Evolutionary conservation across 768 basidiomycete species (phyloP).

Genomic region (Hortiboletus campestris): DNA sequence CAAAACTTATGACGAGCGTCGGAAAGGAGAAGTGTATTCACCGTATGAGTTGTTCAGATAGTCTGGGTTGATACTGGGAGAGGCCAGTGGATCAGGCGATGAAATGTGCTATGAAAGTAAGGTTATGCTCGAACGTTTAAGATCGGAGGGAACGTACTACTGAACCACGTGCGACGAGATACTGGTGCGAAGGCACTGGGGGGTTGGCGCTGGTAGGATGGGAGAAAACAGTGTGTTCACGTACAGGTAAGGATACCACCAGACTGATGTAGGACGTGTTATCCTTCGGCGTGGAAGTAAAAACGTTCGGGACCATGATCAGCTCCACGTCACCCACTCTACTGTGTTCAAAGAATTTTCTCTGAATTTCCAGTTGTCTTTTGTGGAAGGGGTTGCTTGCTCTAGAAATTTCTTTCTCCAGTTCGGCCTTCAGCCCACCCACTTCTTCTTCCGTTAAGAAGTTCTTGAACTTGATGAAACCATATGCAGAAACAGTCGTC

Average conservation of each 20-base stretch:
- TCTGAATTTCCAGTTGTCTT: slow-evolving; percentile 14
- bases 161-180: slow-evolving; percentile 19
- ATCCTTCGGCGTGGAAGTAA: slow-evolving; percentile 3
- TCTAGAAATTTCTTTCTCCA: slow-evolving; percentile 5
- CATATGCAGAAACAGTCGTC: slow-evolving; percentile 13
- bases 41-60: slow-evolving; percentile 16
- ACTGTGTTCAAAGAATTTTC: neutral
- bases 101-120: slow-evolving; percentile 11
- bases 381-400: slow-evolving; percentile 8
- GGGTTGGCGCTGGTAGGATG: neutral
- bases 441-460: slow-evolving; percentile 12
- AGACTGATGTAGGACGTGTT: slow-evolving; percentile 14
- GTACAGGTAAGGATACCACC: slow-evolving; percentile 7
- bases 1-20: neutral
- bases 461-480: slow-evolving; percentile 19
- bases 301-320: slow-evolving; percentile 16
- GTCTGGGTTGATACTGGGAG: slow-evolving; percentile 12
- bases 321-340: slow-evolving; percentile 17
- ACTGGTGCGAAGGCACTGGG: neutral
- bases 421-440: slow-evolving; percentile 8
- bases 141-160: slow-evolving; percentile 1
- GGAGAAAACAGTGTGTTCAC: neutral
- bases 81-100: slow-evolving; percentile 10
- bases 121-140: neutral
- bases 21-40: neutral